Evolutionary conservation across 1,139 yeast species (phyloP), one percentile per base, ranked within the genome.

Genomic region (Scheffersomyces segobiensis): DNA sequence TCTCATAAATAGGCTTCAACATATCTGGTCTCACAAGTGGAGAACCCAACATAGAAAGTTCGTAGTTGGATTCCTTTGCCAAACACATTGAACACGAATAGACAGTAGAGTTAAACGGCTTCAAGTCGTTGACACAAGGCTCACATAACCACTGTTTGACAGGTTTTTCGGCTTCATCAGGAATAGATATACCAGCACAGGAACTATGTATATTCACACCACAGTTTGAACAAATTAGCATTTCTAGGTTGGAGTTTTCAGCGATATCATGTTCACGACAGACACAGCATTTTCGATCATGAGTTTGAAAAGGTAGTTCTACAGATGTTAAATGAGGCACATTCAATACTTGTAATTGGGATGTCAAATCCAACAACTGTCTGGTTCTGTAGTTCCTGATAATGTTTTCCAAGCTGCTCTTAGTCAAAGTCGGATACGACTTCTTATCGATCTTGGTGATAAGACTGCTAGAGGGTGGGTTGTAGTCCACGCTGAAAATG

Each of bases 61-160:
- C 85, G 62, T 80, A 76, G 61, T 80, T 81, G 6, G 78, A 69
- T 57, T 84, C 87, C 54, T 82, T 75, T 0, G 85, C 81, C 50
- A 85, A 81, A 70, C 98, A 93, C 42, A 93, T 68, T 17, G 79
- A 76, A 69, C 98, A 93, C 1, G 82, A 72, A 67, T 91, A 89
- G 19, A 80, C 76, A 0, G 88, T 82, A 17, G 88, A 82, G 46
- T 81, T 77, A 7, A 80, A 66, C 0, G 96, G 95, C 59, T 84
- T 82, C 56, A 86, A 70, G 56, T 87, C 89, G 67, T 93, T 93
- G 3, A 86, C 76, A 68, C 98, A 93, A 2, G 88, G 81, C 66
- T 92, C 97, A 74, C 98, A 93, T 46, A 82, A 72, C 98, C 98
- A 93, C 55, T 79, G 82, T 52, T 72, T 74, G 0, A 71, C 63